phyloP scores from a whole-genome alignment of 192 early-diverging fungal genomes.

The Entomortierella parvispora region DNA sequence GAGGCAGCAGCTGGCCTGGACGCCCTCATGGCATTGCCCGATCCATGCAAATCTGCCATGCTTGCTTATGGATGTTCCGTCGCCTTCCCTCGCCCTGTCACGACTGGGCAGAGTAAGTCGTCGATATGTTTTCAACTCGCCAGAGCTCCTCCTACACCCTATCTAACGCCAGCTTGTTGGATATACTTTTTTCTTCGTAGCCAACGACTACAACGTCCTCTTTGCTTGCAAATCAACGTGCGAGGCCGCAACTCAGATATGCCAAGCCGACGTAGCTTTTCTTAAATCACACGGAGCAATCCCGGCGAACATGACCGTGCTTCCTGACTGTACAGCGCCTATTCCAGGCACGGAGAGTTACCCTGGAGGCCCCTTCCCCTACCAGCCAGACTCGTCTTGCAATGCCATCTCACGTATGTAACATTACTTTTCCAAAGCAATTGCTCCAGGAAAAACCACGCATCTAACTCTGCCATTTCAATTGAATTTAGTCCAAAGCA shows the following conservation, averaged over 20 bases:
- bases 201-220: slow-evolving; percentile 8
- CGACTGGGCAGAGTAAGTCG: slow-evolving; percentile 10
- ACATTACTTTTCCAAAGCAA: neutral
- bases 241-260: slow-evolving; percentile 6
- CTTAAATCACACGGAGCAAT: neutral
- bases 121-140: too few species aligned
- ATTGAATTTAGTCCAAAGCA: slow-evolving; percentile 9
- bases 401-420: slow-evolving; percentile 1
- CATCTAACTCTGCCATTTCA: slow-evolving; percentile 3
- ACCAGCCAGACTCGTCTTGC: slow-evolving; percentile 13
- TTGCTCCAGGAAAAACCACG: neutral
- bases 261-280: slow-evolving; percentile 9
- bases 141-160: too few species aligned
- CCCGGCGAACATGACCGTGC: neutral
- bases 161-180: neutral
- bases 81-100: slow-evolving; percentile 21
- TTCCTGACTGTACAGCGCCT: slow-evolving; percentile 23
- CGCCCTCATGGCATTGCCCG: neutral
- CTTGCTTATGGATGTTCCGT: slow-evolving; percentile 17
- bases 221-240: slow-evolving; percentile 47
- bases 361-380: slow-evolving; percentile 1
- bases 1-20: slow-evolving; percentile 2
- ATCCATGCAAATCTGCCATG: slow-evolving; percentile 24
- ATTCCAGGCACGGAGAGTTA: slow-evolving; percentile 4
- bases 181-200: neutral